Conservation (phyloP, 1,284 basidiomycete species). For the Ceraceosorus guamensis region DNA sequence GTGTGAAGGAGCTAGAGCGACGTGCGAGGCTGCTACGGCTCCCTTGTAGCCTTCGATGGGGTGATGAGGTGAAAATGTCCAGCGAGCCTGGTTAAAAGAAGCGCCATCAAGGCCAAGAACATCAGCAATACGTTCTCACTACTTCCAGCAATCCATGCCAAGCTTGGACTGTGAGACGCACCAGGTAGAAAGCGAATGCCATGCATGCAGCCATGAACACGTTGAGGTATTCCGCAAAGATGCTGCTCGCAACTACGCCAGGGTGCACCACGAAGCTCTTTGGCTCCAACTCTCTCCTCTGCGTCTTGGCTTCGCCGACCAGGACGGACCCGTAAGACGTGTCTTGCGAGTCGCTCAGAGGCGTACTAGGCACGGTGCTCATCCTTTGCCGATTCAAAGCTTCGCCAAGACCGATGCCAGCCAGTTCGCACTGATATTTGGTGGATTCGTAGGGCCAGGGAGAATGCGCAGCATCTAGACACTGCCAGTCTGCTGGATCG, state of each 20-base stretch:
- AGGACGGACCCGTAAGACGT: neutral
- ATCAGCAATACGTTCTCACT: neutral
- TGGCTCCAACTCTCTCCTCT: conserved; percentile 15
- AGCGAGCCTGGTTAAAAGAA: conserved; percentile 21
- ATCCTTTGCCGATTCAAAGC: conserved; percentile 23
- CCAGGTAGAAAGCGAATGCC: conserved; percentile 39
- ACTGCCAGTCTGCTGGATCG: conserved; percentile 41
- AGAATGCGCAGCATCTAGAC: conserved; percentile 24
- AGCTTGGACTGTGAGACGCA: conserved; percentile 1
- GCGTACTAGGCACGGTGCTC: conserved; percentile 26
- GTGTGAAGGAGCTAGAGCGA: conserved; percentile 27
- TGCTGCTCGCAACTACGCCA: conserved; percentile 47
- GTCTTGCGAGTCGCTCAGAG: conserved; percentile 11
- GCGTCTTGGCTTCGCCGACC: neutral
- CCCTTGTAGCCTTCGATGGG: conserved; percentile 45
- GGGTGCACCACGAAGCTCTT: conserved; percentile 43
- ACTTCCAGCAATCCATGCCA: too few species aligned
- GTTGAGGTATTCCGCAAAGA: conserved; percentile 43
- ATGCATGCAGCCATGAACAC: conserved; percentile 29
- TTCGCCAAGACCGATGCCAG: conserved; percentile 42
- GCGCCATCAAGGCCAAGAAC: neutral
- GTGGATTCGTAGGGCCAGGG: conserved; percentile 44
- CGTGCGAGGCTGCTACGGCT: conserved; percentile 39
- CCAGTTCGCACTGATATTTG: conserved; percentile 48
- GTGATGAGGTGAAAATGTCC: conserved; percentile 43